Evolutionary conservation across 2,329 filamentous ascomycete species (phyloP), one percentile per base, ranked within the genome.

Genomic region (Colletotrichum higginsianum): DNA sequence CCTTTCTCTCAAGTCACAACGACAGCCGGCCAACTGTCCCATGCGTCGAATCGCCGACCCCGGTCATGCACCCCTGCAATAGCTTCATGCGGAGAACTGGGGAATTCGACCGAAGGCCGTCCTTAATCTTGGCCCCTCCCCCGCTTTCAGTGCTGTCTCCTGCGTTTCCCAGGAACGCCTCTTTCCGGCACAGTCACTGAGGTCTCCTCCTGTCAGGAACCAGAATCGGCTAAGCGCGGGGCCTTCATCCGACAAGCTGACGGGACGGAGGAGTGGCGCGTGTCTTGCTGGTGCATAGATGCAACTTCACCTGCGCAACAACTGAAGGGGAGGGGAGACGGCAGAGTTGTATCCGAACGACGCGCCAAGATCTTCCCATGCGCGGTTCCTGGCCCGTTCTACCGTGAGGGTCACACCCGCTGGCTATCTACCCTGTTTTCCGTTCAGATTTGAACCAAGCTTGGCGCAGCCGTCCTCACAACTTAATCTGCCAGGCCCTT

Each of bases 381-480:
- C 56, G 44, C 70, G 66, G 66, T 72, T 72, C 57, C 70, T 72
- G 66, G 70, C 70, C 70, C 70, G 70, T 40, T 50, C 38, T 56
- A 57, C 70, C 70, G 70, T 61, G 40, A 57, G 23, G 8, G 26
- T 40, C 50, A 68, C 11, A 0, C 18, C 9, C 49, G 52, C 1
- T 18, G 1, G 1, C 46, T 53, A 44, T 23, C 38, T 53, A 44
- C n/a, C 0, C 67, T 30, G 26, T 11, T 67, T 62, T 9, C 2
- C 9, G 30, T 30, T 30, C 30, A 30, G 30, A 44, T 2, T 44
- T 12, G 30, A 63, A 61, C 26, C n/a, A 23, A 44, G 40, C 21
- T 38, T 12, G 11, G n/a, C 35, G 38, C 15, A 30, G 16, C 42
- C 40, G 53, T 9, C 44, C 40, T 42, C 15, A 30, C n/a, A 3